Base-by-base conservation (phyloP, 108 stramenopile genomes). In the Seminavis robusta region DNA sequence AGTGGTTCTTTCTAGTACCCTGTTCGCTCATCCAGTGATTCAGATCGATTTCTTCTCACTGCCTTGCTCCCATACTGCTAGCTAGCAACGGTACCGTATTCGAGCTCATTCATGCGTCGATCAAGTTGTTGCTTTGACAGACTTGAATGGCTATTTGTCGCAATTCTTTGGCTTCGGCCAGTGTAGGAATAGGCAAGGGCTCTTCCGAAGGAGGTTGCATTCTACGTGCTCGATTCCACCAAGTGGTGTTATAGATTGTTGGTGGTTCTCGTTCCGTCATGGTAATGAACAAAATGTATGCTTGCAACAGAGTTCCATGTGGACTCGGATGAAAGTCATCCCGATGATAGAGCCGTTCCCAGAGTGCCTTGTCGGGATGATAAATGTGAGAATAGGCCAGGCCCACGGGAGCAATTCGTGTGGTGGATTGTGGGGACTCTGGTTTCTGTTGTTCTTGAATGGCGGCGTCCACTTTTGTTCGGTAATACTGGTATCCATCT, bases 251-350 rank as follows among this genome's bases (percentile, higher is more conserved):
- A 47, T 67, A 56, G 58, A 46, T 0, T 55, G 74, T 29, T 60
- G 61, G 1, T n/a, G 74, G 68, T 26, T 47, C 32, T 40, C 47
- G 47, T 36, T 67, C 56, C 23, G 63, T 46, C 40, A 88, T 69
- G 1, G 80, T 72, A 34, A 60, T 74, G 58, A 70, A 67, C 46
- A 88, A 59, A 1, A 88, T 67, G 48, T 76, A 83, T 3, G 83
- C 83, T 53, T 84, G 73, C 34, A 88, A 55, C 48, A 74, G 77
- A 2, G 87, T 80, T 17, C 87, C 87, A 33, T 76, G 73, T 30
- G 79, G 83, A 56, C 79, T 80, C 31, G 83, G 83, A 61, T 88
- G 87, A 55, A 84, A 83, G 42, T 83, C 67, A 44, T 88, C 87
- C 20, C 20, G 52, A 4, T 70, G 65, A 67, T 84, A 88, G 25